Evolutionary conservation across 2,329 filamentous ascomycete species (phyloP).

Genomic region (Pseudogymnoascus sp.): DNA sequence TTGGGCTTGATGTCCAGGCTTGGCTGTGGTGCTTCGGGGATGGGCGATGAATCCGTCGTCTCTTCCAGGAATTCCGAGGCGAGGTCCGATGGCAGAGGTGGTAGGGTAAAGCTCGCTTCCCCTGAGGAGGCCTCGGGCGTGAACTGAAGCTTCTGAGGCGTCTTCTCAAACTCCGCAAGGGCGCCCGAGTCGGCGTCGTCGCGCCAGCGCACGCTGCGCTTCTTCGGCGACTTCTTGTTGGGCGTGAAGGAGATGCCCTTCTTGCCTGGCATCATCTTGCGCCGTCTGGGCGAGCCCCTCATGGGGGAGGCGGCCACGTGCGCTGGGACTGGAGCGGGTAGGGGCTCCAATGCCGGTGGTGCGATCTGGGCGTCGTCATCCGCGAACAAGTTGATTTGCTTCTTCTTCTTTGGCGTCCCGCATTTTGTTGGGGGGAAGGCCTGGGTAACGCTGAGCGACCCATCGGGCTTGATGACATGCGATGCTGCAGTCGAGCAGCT

Average conservation of each 20-base stretch:
- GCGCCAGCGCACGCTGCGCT: slow-evolving; percentile 82
- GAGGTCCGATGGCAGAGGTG: slow-evolving; percentile 48
- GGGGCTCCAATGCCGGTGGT: slow-evolving; percentile 23
- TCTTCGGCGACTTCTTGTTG: slow-evolving; percentile 64
- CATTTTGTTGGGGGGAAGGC: slow-evolving; percentile 62
- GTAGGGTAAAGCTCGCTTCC: slow-evolving; percentile 33
- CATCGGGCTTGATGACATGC: slow-evolving; percentile 87
- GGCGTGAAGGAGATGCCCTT: slow-evolving; percentile 80
- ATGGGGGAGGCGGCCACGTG: slow-evolving; percentile 52
- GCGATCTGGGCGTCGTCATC: slow-evolving; percentile 17
- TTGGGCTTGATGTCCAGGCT: slow-evolving; percentile 58
- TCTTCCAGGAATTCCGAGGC: slow-evolving; percentile 31
- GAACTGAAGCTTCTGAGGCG: slow-evolving; percentile 62
- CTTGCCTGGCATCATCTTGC: slow-evolving; percentile 53
- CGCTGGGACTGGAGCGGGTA: slow-evolving; percentile 36
- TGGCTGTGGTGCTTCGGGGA: slow-evolving; percentile 48
- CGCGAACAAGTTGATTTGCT: slow-evolving; percentile 33
- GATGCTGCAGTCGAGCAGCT: slow-evolving; percentile 67
- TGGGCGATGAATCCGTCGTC: slow-evolving; percentile 43
- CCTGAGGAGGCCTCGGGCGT: slow-evolving; percentile 50
- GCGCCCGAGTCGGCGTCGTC: slow-evolving; percentile 83
- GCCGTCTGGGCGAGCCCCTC: slow-evolving; percentile 73
- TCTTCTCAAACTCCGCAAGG: slow-evolving; percentile 85
- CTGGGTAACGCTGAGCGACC: slow-evolving; percentile 51
- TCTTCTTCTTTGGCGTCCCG: slow-evolving; percentile 73